Conservation (phyloP, 140 eudicot species). For the Senecio squalidus region DNA sequence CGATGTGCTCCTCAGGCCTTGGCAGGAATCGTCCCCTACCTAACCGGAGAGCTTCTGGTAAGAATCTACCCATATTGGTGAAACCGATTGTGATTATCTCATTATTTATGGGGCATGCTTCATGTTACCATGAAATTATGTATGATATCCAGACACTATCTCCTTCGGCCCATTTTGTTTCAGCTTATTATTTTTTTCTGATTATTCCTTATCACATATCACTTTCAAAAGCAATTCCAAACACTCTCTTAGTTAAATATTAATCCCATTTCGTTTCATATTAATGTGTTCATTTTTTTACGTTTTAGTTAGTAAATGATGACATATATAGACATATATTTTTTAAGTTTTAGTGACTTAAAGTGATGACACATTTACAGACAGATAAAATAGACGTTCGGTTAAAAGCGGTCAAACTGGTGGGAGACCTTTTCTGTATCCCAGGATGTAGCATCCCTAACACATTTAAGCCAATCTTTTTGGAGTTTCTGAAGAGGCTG, state of each 20-base stretch:
- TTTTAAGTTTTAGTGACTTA: constrained; percentile 18
- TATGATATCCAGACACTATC: too few species aligned
- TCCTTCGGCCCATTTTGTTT: too few species aligned
- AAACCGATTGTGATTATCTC: too few species aligned
- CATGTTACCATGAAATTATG: too few species aligned
- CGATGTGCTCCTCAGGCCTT: constrained; percentile 84
- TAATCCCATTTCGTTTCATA: neutral
- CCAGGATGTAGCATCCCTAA: constrained; percentile 61
- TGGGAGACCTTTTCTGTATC: constrained; percentile 82
- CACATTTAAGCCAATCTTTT: constrained; percentile 69
- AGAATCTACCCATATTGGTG: too few species aligned
- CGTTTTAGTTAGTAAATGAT: neutral
- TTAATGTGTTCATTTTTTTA: too few species aligned
- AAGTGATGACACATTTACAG: constrained; percentile 40
- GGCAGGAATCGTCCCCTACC: constrained; percentile 78
- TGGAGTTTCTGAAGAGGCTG: constrained; percentile 81
- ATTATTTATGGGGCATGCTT: too few species aligned
- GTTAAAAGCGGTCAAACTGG: constrained; percentile 68
- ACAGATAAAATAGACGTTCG: constrained; percentile 72
- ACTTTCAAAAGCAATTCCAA: neutral
- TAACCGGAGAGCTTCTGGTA: constrained; percentile 95
- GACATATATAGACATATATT: neutral
- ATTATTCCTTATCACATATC: too few species aligned
- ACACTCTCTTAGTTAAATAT: constrained; percentile 1
- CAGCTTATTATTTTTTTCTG: too few species aligned